These are phyloP conservation scores for Podospora australis DNA, from an alignment of 495 filamentous ascomycete genomes.

Conservation along the genomic window DNA sequence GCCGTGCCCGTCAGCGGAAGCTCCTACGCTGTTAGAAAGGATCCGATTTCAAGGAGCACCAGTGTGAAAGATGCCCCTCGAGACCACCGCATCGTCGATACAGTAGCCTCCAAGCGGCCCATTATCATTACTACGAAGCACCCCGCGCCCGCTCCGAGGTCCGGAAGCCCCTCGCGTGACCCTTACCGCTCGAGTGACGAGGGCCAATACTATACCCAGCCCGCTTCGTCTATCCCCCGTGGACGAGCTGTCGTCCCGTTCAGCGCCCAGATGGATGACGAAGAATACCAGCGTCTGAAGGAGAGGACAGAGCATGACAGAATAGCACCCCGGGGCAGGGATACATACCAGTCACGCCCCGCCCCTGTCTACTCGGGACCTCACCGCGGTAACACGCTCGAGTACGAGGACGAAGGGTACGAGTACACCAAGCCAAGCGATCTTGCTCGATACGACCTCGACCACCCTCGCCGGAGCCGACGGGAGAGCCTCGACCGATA, in stretches of 20 bases:
- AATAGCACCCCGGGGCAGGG: constrained; percentile 22
- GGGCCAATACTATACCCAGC: constrained; percentile 42
- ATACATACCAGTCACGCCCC: constrained; percentile 34
- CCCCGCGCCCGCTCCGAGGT: constrained; percentile 22
- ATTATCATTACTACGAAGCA: constrained; percentile 43
- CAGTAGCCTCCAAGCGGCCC: constrained; percentile 30
- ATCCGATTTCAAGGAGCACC: constrained; percentile 34
- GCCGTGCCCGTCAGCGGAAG: constrained; percentile 31
- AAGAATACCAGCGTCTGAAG: constrained; percentile 38
- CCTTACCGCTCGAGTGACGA: constrained; percentile 45
- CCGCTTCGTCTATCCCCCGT: constrained; percentile 41
- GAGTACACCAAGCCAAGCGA: constrained; percentile 68
- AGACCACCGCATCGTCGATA: constrained; percentile 33
- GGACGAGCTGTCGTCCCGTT: constrained; percentile 25
- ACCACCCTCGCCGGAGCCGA: constrained; percentile 36
- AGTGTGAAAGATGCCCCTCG: constrained; percentile 33
- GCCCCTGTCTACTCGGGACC: constrained; percentile 29
- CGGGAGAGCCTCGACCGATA: constrained; percentile 50
- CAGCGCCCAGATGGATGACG: constrained; percentile 34
- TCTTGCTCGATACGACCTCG: constrained; percentile 59
- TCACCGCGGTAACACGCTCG: constrained; percentile 35
- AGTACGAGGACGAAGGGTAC: constrained; percentile 61
- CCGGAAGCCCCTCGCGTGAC: constrained; percentile 41
- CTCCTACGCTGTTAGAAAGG: constrained; percentile 44
- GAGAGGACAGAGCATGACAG: constrained; percentile 40